phyloP scores from a whole-genome alignment of 148 eudicot genomes.

The Silene conica region DNA sequence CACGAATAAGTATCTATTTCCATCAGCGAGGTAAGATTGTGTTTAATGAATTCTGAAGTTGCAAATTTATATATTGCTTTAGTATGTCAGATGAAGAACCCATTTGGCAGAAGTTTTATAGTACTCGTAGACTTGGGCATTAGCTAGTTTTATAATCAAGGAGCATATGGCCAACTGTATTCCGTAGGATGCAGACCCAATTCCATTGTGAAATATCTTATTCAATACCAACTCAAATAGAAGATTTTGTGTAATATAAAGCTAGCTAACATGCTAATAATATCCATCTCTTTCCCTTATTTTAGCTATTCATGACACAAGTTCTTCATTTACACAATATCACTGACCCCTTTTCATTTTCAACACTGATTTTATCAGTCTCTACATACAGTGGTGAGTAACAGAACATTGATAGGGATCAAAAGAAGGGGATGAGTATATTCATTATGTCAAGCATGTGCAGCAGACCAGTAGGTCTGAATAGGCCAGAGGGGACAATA shows the following conservation, averaged over 20 bases:
- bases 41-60: too few species aligned
- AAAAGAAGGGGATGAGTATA: slow-evolving; percentile 57
- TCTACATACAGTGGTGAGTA: slow-evolving; percentile 22
- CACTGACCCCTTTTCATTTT: background rate
- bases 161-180: too few species aligned
- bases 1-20: too few species aligned
- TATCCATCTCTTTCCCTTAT: background rate
- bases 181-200: background rate
- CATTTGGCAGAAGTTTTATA: background rate
- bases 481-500: too few species aligned
- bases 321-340: background rate
- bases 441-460: too few species aligned
- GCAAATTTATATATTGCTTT: too few species aligned
- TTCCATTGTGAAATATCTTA: background rate
- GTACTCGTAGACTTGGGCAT: background rate
- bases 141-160: too few species aligned
- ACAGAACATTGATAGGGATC: slow-evolving; percentile 35
- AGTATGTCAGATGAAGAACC: background rate
- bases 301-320: background rate
- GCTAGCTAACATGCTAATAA: background rate
- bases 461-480: too few species aligned
- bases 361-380: slow-evolving; percentile 18
- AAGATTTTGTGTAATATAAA: too few species aligned
- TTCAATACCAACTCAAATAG: background rate
- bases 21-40: too few species aligned